Percentiles rank a stretch among this genome's conserved stretches.
phyloP scores from a whole-genome alignment of 768 basidiomycete species.

The Boletus coccyginus region DNA sequence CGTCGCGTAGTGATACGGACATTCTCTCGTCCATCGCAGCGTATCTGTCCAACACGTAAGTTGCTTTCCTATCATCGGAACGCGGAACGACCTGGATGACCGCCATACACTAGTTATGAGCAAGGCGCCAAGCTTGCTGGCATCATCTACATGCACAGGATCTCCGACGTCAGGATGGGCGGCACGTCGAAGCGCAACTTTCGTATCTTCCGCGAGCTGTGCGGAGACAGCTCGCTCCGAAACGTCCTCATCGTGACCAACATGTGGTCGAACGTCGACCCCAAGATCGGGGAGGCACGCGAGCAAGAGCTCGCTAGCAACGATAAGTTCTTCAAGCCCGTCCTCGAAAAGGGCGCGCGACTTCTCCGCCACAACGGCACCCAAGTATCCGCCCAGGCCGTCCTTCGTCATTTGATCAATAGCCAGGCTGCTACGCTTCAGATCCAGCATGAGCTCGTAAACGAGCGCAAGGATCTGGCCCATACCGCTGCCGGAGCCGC shows the following conservation, averaged over 20 bases:
- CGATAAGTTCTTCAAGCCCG: constrained; percentile 50
- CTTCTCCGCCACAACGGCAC: constrained; percentile 43
- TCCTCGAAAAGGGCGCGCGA: constrained; percentile 46
- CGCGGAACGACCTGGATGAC: neutral
- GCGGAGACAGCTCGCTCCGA: constrained; percentile 46
- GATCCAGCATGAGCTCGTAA: constrained; percentile 57
- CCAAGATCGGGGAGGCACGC: constrained; percentile 38
- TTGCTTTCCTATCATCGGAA: neutral
- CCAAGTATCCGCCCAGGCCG: constrained; percentile 37
- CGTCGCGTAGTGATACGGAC: constrained; percentile 45
- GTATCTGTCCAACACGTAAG: constrained; percentile 34
- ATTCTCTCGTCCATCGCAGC: constrained; percentile 50
- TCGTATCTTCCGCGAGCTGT: constrained; percentile 50
- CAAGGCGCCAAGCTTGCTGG: constrained; percentile 44
- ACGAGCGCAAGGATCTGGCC: constrained; percentile 44
- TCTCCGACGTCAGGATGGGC: constrained; percentile 49
- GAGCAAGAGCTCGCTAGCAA: constrained; percentile 44
- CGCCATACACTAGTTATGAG: constrained; percentile 24
- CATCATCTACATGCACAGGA: constrained; percentile 56
- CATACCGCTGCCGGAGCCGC: constrained; percentile 55
- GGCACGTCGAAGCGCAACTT: constrained; percentile 52
- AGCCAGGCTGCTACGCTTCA: constrained; percentile 42
- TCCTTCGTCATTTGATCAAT: constrained; percentile 42
- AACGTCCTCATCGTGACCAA: constrained; percentile 54
- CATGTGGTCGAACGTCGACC: constrained; percentile 48